Evolutionary conservation across 345 rosid species (phyloP).

Genomic region (Populus nigra): DNA sequence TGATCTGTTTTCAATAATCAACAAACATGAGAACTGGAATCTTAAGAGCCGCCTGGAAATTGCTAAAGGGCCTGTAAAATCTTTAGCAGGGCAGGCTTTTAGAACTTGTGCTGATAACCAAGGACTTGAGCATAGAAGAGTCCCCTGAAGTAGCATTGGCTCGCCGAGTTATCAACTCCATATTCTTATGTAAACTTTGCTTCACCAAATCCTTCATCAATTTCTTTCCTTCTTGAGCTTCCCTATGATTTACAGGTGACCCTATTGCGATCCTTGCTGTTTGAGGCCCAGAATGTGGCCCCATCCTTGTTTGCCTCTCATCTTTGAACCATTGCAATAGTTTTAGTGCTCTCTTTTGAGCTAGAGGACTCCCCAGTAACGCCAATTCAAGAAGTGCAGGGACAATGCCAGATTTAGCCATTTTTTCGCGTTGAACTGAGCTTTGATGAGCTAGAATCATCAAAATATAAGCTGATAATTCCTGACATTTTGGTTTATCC

Average conservation of each 20-base stretch:
- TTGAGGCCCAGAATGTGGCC: constrained; percentile 97
- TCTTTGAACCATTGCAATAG: constrained; percentile 91
- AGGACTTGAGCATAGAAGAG: constrained; percentile 52
- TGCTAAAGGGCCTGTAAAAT: not conserved
- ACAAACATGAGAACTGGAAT: constrained; percentile 13
- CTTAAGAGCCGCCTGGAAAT: not conserved
- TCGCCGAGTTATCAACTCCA: constrained; percentile 80
- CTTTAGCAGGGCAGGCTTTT: constrained; percentile 82
- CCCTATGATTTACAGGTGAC: constrained; percentile 51
- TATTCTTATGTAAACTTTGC: constrained; percentile 78
- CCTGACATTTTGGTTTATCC: constrained; percentile 80
- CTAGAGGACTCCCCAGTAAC: constrained; percentile 65
- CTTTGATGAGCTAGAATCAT: constrained; percentile 91
- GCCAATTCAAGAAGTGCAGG: constrained; percentile 67
- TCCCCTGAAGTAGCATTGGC: constrained; percentile 46
- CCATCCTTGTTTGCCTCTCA: constrained; percentile 71
- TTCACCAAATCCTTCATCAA: constrained; percentile 79
- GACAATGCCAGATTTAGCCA: constrained; percentile 76
- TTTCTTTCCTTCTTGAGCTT: constrained; percentile 61
- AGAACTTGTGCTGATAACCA: constrained; percentile 76
- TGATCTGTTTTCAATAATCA: not conserved
- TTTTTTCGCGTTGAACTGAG: constrained; percentile 59
- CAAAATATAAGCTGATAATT: constrained; percentile 64
- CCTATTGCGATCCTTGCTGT: constrained; percentile 50
- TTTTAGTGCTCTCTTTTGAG: constrained; percentile 82